Evolutionary conservation across 176 grass and related monocot species (phyloP).

Genomic region (Rhynchospora tenuis): DNA sequence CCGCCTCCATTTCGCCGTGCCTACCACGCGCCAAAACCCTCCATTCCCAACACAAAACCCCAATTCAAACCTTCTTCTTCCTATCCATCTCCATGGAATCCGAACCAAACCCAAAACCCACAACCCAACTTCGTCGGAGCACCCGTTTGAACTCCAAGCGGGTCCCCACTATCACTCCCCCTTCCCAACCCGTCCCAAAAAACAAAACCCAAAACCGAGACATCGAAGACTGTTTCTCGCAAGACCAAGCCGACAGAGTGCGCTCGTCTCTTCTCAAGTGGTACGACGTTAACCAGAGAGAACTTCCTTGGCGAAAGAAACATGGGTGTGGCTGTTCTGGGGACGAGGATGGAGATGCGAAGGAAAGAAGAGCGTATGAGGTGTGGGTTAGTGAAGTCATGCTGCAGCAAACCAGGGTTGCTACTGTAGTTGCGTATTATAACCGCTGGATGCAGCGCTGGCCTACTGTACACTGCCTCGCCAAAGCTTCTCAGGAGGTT

Average conservation of each 20-base stretch:
- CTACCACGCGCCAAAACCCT: slow-evolving; percentile 13
- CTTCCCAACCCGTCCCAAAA: not conserved
- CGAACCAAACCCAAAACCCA: not conserved
- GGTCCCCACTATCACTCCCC: not conserved
- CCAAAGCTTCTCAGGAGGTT: slow-evolving; percentile 85
- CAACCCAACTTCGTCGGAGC: slow-evolving; percentile 24
- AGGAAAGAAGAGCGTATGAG: slow-evolving; percentile 56
- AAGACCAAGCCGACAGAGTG: slow-evolving; percentile 25
- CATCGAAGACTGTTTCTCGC: not conserved
- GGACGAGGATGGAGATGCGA: slow-evolving; percentile 5
- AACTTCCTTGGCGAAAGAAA: slow-evolving; percentile 66
- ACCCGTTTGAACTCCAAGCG: not conserved
- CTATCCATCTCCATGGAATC: slow-evolving; percentile 27
- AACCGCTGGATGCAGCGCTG: slow-evolving; percentile 83
- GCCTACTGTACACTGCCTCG: slow-evolving; percentile 72
- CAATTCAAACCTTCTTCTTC: not conserved
- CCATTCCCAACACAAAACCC: slow-evolving; percentile 16
- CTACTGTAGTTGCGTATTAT: slow-evolving; percentile 75
- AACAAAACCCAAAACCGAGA: not conserved
- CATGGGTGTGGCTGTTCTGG: not conserved
- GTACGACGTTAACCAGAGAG: slow-evolving; percentile 63
- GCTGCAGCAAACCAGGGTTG: slow-evolving; percentile 95
- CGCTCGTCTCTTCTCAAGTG: slow-evolving; percentile 53
- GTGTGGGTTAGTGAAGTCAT: slow-evolving; percentile 98
- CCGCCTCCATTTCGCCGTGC: not conserved